These are phyloP conservation scores for Zea mays DNA, from an alignment of 176 grass and related monocot genomes.

Conservation along the genomic window Zm-B73-REFERENCE-NAM-5.0 NC_050099.1:124921501-124922000, in stretches of 20 bases:
- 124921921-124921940: constrained; percentile 68
- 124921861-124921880: constrained; percentile 81
- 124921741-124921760: not conserved
- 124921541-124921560: constrained; percentile 52
- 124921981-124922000: constrained; percentile 48
- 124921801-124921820: not conserved
- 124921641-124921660: not conserved
- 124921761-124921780: not conserved
- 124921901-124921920: constrained; percentile 82
- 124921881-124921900: constrained; percentile 82
- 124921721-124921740: not conserved
- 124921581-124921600: constrained; percentile 39
- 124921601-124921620: not conserved
- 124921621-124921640: not conserved
- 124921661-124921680: not conserved
- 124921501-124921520: constrained; percentile 42
- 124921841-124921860: constrained; percentile 37
- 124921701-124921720: not conserved
- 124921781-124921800: not conserved
- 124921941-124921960: constrained; percentile 69
- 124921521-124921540: constrained; percentile 48
- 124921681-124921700: not conserved
- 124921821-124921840: not conserved
- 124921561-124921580: constrained; percentile 56
- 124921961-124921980: constrained; percentile 73